These are phyloP conservation scores for Candida manassasensis DNA, from an alignment of 805 yeast species.

Conservation along the genomic window DNA sequence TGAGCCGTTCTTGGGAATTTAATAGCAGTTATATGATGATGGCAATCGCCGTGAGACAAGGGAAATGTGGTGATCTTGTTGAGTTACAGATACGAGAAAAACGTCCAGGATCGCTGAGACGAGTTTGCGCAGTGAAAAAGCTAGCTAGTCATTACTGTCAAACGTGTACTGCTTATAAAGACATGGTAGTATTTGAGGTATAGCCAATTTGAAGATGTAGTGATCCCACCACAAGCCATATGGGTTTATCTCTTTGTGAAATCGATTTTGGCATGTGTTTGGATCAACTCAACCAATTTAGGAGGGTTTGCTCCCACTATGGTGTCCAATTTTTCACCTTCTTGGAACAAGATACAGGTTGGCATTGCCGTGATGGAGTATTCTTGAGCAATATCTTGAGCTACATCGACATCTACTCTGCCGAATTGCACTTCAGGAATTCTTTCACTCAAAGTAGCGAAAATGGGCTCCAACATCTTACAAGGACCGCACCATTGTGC, in stretches of 20 bases:
- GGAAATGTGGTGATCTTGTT: too few relatives aligned
- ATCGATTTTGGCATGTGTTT: constrained; percentile 26
- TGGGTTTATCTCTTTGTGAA: constrained; percentile 6
- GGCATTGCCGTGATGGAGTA: constrained; percentile 74
- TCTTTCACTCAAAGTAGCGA: constrained; percentile 29
- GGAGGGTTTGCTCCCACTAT: constrained; percentile 63
- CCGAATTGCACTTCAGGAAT: constrained; percentile 52
- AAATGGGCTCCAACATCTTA: constrained; percentile 37
- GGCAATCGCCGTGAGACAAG: too few relatives aligned
- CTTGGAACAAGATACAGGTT: constrained; percentile 58
- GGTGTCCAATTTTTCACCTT: constrained; percentile 52
- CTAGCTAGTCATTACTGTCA: too few relatives aligned
- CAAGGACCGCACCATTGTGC: constrained; percentile 47
- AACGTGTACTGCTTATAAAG: too few relatives aligned
- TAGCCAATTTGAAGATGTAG: not conserved
- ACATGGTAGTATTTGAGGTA: too few relatives aligned
- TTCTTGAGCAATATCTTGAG: constrained; percentile 54
- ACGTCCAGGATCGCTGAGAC: too few relatives aligned
- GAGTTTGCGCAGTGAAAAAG: too few relatives aligned
- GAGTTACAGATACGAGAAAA: too few relatives aligned
- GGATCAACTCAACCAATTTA: constrained; percentile 24
- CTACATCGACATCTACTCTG: constrained; percentile 68
- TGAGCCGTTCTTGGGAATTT: too few relatives aligned
- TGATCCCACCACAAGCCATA: too few relatives aligned
- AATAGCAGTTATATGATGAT: too few relatives aligned